Evolutionary conservation across 495 filamentous ascomycete species (phyloP).

Genomic region (Trichocladium uniseriatum): DNA sequence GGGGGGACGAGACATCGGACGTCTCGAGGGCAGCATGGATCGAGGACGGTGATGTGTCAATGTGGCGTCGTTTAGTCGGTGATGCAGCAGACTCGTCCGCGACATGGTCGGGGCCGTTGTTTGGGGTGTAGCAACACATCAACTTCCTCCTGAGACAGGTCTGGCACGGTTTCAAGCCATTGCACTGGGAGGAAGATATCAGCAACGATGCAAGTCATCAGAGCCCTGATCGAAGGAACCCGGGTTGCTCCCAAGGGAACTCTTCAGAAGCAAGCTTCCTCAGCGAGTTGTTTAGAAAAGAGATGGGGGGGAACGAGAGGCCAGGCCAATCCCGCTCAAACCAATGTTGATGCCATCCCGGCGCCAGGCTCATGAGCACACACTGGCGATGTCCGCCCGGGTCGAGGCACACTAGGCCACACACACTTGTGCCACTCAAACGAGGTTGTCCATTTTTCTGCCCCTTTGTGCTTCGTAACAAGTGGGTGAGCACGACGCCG

Average conservation of each 20-base stretch:
- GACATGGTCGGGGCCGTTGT: constrained; percentile 25
- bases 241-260: not conserved
- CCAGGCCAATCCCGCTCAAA: not conserved
- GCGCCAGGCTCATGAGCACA: not conserved
- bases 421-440: constrained; percentile 20
- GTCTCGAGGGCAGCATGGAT: constrained; percentile 15
- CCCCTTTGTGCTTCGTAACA: constrained; percentile 20
- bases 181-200: constrained; percentile 42
- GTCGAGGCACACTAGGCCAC: not conserved
- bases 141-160: constrained; percentile 54
- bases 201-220: constrained; percentile 7
- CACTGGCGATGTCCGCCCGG: not conserved
- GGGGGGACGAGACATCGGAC: constrained; percentile 10
- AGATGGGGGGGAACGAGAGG: too few species aligned
- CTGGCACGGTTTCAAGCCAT: constrained; percentile 59
- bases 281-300: not conserved
- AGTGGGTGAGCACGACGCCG: constrained; percentile 11
- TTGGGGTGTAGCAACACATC: constrained; percentile 41
- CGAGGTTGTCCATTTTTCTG: not conserved
- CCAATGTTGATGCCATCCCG: not conserved
- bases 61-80: constrained; percentile 39
- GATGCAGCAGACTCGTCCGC: constrained; percentile 29
- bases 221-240: not conserved
- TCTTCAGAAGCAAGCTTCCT: not conserved
- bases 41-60: constrained; percentile 28